Percentiles rank a stretch among this genome's conserved stretches.
Conservation (phyloP, 306 rosid genomes). For the Nissolia schottii region DNA sequence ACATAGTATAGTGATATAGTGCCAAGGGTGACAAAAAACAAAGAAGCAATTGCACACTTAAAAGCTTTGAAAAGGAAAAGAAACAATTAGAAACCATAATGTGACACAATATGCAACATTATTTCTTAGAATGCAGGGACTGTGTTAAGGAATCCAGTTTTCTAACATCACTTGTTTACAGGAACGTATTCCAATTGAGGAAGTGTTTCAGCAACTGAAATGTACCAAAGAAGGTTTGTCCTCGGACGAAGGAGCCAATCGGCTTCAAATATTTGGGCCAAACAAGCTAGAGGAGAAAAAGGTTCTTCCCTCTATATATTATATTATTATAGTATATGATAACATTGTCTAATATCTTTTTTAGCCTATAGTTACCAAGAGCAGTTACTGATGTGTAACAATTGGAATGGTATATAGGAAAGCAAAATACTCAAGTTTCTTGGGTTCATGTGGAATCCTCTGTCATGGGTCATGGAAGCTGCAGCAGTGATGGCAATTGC, state of each 20-base stretch:
- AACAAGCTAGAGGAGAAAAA: conserved; percentile 97
- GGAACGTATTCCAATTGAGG: conserved; percentile 93
- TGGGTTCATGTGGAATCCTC: conserved; percentile 99
- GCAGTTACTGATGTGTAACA: conserved; percentile 27
- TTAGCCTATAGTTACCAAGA: not conserved
- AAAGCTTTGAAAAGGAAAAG: not conserved
- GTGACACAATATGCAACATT: not conserved
- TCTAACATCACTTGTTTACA: conserved; percentile 33
- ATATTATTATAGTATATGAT: no score
- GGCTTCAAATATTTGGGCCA: conserved; percentile 92
- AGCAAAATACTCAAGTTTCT: conserved; percentile 94
- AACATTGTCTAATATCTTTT: not conserved
- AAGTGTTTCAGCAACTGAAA: conserved; percentile 88
- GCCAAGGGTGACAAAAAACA: no score
- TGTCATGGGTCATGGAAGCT: conserved; percentile 99
- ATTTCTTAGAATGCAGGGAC: not conserved
- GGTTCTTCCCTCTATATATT: conserved; percentile 41
- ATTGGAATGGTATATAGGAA: conserved; percentile 53
- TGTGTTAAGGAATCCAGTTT: not conserved
- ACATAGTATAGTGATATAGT: no score
- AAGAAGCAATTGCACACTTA: not conserved
- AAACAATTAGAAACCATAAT: not conserved
- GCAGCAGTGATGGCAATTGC: conserved; percentile 97
- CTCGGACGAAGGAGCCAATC: conserved; percentile 67
- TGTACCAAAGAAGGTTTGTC: conserved; percentile 74